A percentile compares a stretch with the other conserved stretches of the same genome.
Conservation (phyloP, 108 stramenopile species). For the Cyclotella baltica region DNA sequence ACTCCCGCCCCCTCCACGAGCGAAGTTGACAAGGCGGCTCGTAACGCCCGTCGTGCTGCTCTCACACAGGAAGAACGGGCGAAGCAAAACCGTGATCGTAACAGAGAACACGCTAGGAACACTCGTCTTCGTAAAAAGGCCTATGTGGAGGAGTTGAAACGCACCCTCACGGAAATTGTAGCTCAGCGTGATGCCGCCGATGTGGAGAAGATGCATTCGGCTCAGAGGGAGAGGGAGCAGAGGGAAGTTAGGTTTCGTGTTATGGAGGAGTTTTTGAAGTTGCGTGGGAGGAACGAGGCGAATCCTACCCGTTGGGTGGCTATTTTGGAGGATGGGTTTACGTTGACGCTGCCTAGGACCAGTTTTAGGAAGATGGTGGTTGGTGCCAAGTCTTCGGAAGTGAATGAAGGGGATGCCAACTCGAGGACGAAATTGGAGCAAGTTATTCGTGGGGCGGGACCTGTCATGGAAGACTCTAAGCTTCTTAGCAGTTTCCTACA, state of each 20-base stretch:
- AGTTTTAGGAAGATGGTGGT: constrained; percentile 69
- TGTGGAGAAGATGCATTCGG: constrained; percentile 65
- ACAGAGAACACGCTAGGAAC: constrained; percentile 93
- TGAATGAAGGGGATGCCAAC: neutral
- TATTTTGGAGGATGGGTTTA: constrained; percentile 83
- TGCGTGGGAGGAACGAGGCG: constrained; percentile 74
- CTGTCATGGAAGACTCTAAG: constrained; percentile 77
- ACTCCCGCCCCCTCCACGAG: constrained; percentile 26
- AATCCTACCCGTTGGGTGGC: constrained; percentile 83
- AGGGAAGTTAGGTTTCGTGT: constrained; percentile 87
- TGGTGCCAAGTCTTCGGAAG: constrained; percentile 21
- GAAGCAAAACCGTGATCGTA: constrained; percentile 92
- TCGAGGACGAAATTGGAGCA: constrained; percentile 52
- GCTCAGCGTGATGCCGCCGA: constrained; percentile 80
- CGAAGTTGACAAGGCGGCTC: constrained; percentile 61
- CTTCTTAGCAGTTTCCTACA: constrained; percentile 64
- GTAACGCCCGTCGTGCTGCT: constrained; percentile 71
- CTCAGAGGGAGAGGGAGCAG: constrained; percentile 79
- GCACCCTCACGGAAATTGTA: constrained; percentile 84
- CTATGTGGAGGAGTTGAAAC: constrained; percentile 93
- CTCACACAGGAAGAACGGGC: constrained; percentile 89
- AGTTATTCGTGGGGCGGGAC: constrained; percentile 62
- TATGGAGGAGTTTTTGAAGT: constrained; percentile 86
- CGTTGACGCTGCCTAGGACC: constrained; percentile 74
- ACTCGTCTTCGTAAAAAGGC: constrained; percentile 94